Evolutionary conservation across 352 stramenopile species (phyloP), one percentile per base, ranked within the genome.

Genomic region (Phytopythium montanum): DNA sequence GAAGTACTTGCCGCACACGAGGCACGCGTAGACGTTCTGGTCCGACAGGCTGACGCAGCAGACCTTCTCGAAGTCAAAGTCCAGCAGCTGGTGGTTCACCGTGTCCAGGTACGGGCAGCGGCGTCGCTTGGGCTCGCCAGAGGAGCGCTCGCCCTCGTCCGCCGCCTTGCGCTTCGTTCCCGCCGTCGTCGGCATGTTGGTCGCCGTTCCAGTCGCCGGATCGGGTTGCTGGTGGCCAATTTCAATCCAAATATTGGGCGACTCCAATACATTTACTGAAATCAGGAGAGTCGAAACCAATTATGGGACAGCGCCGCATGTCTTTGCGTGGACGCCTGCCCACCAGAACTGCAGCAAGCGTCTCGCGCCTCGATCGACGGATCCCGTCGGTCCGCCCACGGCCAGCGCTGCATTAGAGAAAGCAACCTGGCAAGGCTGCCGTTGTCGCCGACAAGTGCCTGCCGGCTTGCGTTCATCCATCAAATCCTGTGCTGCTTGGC

Each of bases 1-100:
- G 69, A 99, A 99, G 76, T 98, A 99, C 67, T 99, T 99, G 60
- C 98, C 98, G 66, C 98, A 99, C 18, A 99, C 96, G 12, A 99
- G 86, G 73, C 98, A 99, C 21, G 85, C 90, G 73, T 99, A 99
- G 25, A 99, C 96, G 75, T 99, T 98, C 44, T 98, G 86, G 63
- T 98, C 97, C 21, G 87, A 95, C 33, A 99, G 78, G 23, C 91
- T 98, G 36, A 99, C 76, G 51, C 90, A 98, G 81, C 97, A 99
- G 3, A 98, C 81, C 62, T 98, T 99, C 73, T 99, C 95, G 58
- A 99, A 99, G 79, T 99, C 97, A 74, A 99, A 99, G 72, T 99
- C 97, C 41, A 99, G 81, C 52, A 98, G 65, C 54, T 98, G 90
- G 62, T 98, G 91, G 70, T 99, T 96, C 56, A 99, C 94, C 13